Evolutionary conservation across 495 filamentous ascomycete species (phyloP).

Genomic region (Hypomontagnella monticulosa): DNA sequence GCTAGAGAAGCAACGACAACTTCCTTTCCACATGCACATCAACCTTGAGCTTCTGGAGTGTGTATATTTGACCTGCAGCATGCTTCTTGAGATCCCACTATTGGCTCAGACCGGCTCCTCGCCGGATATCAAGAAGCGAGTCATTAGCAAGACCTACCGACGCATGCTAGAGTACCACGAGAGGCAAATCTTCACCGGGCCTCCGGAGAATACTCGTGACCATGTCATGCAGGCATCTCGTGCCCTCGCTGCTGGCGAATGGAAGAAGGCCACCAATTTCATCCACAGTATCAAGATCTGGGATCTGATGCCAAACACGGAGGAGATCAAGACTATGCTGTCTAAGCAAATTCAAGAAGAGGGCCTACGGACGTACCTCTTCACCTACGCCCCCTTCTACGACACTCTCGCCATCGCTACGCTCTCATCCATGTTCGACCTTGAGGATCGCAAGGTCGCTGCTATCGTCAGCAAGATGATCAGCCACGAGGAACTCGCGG

Average conservation of each 20-base stretch:
- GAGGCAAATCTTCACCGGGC: conserved; percentile 97
- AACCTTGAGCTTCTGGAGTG: conserved; percentile 98
- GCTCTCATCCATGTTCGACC: conserved; percentile 94
- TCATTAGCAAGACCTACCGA: conserved; percentile 99
- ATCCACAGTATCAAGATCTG: conserved; percentile 99
- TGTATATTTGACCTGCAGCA: conserved; percentile 97
- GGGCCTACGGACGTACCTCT: conserved; percentile 96
- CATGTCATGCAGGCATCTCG: conserved; percentile 99
- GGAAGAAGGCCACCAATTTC: conserved; percentile 94
- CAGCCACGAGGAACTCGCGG: conserved; percentile 95
- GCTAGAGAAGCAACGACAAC: conserved; percentile 92
- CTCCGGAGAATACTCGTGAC: conserved; percentile 97
- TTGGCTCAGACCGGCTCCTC: conserved; percentile 95
- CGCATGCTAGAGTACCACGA: conserved; percentile 99
- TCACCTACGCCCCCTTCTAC: conserved; percentile 99
- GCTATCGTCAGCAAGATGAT: conserved; percentile 99
- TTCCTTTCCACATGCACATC: conserved; percentile 99
- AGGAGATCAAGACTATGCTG: conserved; percentile 95
- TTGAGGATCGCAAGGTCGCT: conserved; percentile 85
- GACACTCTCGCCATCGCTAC: conserved; percentile 90
- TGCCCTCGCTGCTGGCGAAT: conserved; percentile 94
- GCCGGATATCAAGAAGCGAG: conserved; percentile 94
- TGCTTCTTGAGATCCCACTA: conserved; percentile 97
- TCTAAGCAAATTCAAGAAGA: conserved; percentile 98
- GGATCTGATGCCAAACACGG: conserved; percentile 91